phyloP scores from a whole-genome alignment of 148 eudicot genomes.

The Rhododendron molle region DNA sequence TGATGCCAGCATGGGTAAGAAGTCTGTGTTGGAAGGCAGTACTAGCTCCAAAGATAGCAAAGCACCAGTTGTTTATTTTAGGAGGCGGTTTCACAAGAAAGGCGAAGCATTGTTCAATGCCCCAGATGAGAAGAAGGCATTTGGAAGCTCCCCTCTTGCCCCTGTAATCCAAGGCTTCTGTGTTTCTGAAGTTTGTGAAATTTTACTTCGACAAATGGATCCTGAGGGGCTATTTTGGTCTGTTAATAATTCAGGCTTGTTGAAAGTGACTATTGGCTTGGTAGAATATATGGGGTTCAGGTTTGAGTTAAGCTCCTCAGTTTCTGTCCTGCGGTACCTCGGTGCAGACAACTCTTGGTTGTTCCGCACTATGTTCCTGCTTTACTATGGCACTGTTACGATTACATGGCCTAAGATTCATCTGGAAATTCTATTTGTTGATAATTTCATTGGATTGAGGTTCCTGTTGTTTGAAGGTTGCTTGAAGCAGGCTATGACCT shows the following conservation, averaged over 20 bases:
- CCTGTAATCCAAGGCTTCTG: constrained; percentile 16
- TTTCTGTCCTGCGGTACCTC: constrained; percentile 25
- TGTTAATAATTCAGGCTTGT: constrained; percentile 34
- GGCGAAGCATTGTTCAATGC: constrained; percentile 19
- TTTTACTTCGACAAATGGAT: constrained; percentile 14
- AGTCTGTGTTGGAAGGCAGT: constrained; percentile 20
- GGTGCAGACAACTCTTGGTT: constrained; percentile 29
- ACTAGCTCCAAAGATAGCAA: constrained; percentile 17
- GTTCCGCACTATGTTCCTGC: constrained; percentile 34
- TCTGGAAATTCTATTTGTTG: constrained; percentile 85
- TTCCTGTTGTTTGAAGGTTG: constrained; percentile 77
- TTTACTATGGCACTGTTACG: constrained; percentile 52
- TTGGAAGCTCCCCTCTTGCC: constrained; percentile 20
- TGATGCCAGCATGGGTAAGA: constrained; percentile 18
- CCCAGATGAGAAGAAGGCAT: constrained; percentile 13
- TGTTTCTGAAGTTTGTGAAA: constrained; percentile 15
- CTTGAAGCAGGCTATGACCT: constrained; percentile 63
- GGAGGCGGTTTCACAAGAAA: constrained; percentile 59
- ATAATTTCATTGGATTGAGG: constrained; percentile 67
- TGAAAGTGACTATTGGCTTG: constrained; percentile 31
- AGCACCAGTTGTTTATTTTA: constrained; percentile 59
- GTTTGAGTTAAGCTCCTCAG: constrained; percentile 26
- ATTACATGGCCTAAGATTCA: constrained; percentile 56
- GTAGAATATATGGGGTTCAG: constrained; percentile 31
- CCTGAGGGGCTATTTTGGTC: constrained; percentile 32